phyloP scores from a whole-genome alignment of 2,329 filamentous ascomycete genomes.

The Aspergillus fijiensis region DNA sequence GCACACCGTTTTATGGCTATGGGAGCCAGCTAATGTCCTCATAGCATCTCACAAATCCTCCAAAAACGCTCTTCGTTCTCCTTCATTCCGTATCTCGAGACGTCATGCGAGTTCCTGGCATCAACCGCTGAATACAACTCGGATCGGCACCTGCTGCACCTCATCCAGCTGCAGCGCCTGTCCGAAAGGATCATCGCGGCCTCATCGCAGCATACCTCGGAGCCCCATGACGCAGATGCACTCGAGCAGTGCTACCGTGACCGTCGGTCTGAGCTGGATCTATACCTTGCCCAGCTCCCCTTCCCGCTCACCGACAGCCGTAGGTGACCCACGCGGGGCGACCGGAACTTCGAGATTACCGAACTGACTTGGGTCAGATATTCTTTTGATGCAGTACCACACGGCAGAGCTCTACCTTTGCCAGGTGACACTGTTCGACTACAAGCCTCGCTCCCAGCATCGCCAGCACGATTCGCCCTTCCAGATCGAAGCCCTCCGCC shows the following conservation, averaged over 20 bases:
- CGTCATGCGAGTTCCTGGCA: conserved; percentile 6
- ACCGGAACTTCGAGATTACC: neutral
- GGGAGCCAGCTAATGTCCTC: neutral
- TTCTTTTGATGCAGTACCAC: conserved; percentile 42
- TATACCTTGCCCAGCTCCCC: neutral
- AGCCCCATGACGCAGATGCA: too few relatives aligned
- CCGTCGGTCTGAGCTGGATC: conserved; percentile 1
- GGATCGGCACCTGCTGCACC: conserved; percentile 13
- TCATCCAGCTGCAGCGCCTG: conserved; percentile 17
- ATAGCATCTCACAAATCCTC: conserved; percentile 11
- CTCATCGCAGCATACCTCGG: neutral
- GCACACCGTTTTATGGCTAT: neutral
- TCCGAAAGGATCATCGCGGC: conserved; percentile 10
- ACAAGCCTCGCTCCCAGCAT: conserved; percentile 1
- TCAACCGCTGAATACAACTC: conserved; percentile 11
- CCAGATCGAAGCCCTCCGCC: conserved; percentile 14
- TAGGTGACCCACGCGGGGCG: neutral
- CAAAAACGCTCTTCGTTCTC: conserved; percentile 15
- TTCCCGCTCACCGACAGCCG: neutral
- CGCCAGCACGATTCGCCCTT: neutral
- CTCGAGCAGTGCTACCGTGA: neutral
- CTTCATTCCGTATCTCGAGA: conserved; percentile 11
- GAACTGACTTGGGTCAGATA: conserved; percentile 10
- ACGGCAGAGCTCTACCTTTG: conserved; percentile 42
- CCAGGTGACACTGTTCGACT: conserved; percentile 37